Percentiles rank a stretch among this genome's conserved stretches.
These are phyloP conservation scores for Trypanosomatidae sp. DNA, from an alignment of 208 protist genomes.

Conservation along the genomic window DNA sequence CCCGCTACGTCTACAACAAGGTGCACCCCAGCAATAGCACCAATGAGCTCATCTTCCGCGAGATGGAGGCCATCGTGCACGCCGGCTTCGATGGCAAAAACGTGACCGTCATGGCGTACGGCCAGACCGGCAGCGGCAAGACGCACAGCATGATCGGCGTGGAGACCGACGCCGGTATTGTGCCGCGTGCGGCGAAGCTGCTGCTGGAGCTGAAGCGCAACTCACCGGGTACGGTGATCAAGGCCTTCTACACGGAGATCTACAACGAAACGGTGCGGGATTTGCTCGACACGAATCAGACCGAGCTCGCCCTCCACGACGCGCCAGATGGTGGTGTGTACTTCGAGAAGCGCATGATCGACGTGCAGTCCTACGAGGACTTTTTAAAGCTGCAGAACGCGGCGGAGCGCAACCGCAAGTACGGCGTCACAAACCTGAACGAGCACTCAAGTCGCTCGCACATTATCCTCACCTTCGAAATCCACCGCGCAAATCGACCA, in stretches of 20 bases:
- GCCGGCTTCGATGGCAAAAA: constrained; percentile 79
- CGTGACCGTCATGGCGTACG: constrained; percentile 85
- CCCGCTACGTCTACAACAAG: constrained; percentile 84
- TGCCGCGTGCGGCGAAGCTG: constrained; percentile 56
- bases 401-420: constrained; percentile 80
- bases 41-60: constrained; percentile 79
- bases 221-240: constrained; percentile 38
- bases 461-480: constrained; percentile 43
- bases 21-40: constrained; percentile 75
- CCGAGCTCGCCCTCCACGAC: constrained; percentile 42
- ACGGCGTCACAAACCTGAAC: constrained; percentile 88
- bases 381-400: constrained; percentile 57
- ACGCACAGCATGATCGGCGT: constrained; percentile 89
- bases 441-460: constrained; percentile 77
- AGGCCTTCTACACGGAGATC: constrained; percentile 84
- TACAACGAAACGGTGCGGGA: constrained; percentile 86
- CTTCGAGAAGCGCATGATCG: constrained; percentile 54
- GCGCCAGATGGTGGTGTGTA: constrained; percentile 37
- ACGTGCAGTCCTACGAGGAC: constrained; percentile 60
- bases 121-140: constrained; percentile 93
- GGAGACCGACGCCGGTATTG: constrained; percentile 39
- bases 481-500: constrained; percentile 30
- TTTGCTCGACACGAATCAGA: constrained; percentile 52
- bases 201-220: constrained; percentile 61
- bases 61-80: constrained; percentile 76